A percentile compares a stretch with the other conserved stretches of the same genome.
phyloP scores from a whole-genome alignment of 805 yeast species.

The Blastobotrys peoriensis region DNA sequence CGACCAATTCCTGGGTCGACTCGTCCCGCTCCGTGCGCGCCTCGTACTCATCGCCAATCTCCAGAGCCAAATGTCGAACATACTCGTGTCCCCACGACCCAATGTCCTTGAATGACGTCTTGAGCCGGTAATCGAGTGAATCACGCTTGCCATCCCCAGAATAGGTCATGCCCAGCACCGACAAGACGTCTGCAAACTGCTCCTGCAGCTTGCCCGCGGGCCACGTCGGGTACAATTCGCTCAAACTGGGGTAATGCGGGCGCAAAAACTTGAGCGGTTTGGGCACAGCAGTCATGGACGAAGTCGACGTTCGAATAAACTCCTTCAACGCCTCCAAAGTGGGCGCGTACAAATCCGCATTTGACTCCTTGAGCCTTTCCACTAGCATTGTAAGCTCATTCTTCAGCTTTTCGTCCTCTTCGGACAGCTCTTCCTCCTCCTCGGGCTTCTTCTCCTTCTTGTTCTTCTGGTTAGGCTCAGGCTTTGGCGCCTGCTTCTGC shows the following conservation, averaged over 20 bases:
- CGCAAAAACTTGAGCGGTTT: conserved; percentile 94
- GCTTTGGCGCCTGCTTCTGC: too few species aligned
- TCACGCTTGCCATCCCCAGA: conserved; percentile 76
- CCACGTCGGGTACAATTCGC: conserved; percentile 66
- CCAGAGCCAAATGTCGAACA: conserved; percentile 89
- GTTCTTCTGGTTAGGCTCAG: conserved; percentile 11
- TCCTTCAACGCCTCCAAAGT: conserved; percentile 68
- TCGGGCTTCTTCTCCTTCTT: conserved; percentile 29
- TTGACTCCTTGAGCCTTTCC: conserved; percentile 53
- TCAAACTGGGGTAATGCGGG: conserved; percentile 73
- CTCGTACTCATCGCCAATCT: conserved; percentile 79
- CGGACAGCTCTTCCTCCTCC: conserved; percentile 69
- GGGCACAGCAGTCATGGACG: conserved; percentile 99
- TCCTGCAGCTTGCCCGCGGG: conserved; percentile 37
- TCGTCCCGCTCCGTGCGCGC: conserved; percentile 23
- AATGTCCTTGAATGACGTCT: conserved; percentile 50
- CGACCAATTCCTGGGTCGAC: conserved; percentile 41
- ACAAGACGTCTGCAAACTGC: conserved; percentile 77
- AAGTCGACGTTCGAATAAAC: conserved; percentile 83
- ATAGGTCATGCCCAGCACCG: conserved; percentile 93
- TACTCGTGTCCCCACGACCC: conserved; percentile 98
- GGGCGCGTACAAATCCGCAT: conserved; percentile 43
- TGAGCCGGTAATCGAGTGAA: conserved; percentile 70
- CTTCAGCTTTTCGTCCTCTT: conserved; percentile 86
- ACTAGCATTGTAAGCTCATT: conserved; percentile 81